Evolutionary conservation across 2,329 filamentous ascomycete species (phyloP).

Genomic region (Neobulgaria alba): DNA sequence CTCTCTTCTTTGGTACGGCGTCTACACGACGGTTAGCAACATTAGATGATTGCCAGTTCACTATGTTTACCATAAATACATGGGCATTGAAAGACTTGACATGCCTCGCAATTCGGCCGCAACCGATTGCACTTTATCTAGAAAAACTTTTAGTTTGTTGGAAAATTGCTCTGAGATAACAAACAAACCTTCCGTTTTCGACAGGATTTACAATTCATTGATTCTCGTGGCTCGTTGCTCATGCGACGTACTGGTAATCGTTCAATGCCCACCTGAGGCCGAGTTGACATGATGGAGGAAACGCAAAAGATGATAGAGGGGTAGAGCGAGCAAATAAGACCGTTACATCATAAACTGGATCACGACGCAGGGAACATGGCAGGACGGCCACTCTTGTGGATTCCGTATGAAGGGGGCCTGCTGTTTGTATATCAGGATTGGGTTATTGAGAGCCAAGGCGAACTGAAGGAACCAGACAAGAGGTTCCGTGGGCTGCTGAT

Average conservation of each 20-base stretch:
- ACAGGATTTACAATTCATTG: constrained; percentile 95
- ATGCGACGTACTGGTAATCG: constrained; percentile 28
- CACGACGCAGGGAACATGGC: constrained; percentile 12
- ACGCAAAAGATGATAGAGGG: constrained; percentile 4
- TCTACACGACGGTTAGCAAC: constrained; percentile 41
- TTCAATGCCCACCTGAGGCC: constrained; percentile 30
- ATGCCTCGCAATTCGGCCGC: constrained; percentile 78
- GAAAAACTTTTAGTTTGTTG: constrained; percentile 15
- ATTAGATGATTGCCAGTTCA: background rate
- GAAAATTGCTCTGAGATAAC: constrained; percentile 14
- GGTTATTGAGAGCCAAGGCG: background rate
- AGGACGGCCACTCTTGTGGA: constrained; percentile 8
- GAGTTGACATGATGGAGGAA: constrained; percentile 22
- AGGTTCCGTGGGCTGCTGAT: background rate
- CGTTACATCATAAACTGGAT: constrained; percentile 24
- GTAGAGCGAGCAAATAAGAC: constrained; percentile 13
- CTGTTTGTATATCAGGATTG: constrained; percentile 3
- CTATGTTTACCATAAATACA: constrained; percentile 78
- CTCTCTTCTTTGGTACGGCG: constrained; percentile 81
- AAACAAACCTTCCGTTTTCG: constrained; percentile 73
- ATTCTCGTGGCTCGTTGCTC: constrained; percentile 61
- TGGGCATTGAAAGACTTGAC: constrained; percentile 79
- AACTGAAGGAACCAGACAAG: background rate
- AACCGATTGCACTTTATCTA: constrained; percentile 90
- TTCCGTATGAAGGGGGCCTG: background rate